These are phyloP conservation scores for Elongisporangium anandrum DNA, from an alignment of 352 stramenopile genomes.

Conservation along the genomic window DNA sequence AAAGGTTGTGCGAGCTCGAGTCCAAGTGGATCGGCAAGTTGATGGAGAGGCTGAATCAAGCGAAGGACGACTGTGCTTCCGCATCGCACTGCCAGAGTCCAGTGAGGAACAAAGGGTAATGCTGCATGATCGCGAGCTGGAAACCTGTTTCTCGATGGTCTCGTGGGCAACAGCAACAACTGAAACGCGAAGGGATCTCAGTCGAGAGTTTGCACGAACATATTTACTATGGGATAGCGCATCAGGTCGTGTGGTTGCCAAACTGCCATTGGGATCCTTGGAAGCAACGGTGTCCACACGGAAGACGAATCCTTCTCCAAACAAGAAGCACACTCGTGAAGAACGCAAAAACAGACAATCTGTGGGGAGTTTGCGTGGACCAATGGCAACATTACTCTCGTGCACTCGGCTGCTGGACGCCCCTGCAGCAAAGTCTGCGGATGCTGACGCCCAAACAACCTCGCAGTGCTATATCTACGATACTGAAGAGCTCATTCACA, in stretches of 20 bases:
- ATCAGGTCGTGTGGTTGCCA: conserved; percentile 20
- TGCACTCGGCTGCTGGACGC: background rate
- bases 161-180: conserved; percentile 30
- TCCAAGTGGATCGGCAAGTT: conserved; percentile 46
- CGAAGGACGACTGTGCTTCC: conserved; percentile 21
- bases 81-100: conserved; percentile 39
- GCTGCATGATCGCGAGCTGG: conserved; percentile 45
- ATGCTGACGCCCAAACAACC: background rate
- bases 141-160: conserved; percentile 31
- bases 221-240: conserved; percentile 12
- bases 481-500: conserved; percentile 50
- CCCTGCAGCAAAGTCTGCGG: too few relatives aligned
- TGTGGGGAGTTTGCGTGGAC: background rate
- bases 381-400: background rate
- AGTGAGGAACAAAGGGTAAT: conserved; percentile 47
- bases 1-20: conserved; percentile 33
- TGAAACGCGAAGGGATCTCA: conserved; percentile 10
- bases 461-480: conserved; percentile 41
- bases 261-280: conserved; percentile 27
- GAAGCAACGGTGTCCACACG: conserved; percentile 12
- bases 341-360: background rate
- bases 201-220: conserved; percentile 17
- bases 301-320: background rate
- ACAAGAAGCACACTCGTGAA: background rate
- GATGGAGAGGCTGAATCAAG: background rate